A percentile compares a stretch with the other conserved stretches of the same genome.
Conservation (phyloP, 352 stramenopile species). For the Pythium myriotylum region DNA sequence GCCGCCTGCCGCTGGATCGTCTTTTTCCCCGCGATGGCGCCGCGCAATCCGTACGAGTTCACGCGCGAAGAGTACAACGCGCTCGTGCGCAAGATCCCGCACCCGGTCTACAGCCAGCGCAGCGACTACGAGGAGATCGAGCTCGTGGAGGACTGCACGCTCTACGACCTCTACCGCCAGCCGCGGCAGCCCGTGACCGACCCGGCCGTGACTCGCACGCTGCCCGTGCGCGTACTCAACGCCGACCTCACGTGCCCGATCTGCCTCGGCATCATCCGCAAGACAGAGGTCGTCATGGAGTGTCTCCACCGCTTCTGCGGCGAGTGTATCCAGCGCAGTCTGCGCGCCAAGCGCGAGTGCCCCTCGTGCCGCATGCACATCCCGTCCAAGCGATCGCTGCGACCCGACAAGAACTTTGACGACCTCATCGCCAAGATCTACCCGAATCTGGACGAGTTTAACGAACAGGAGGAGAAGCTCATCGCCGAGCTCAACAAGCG, state of each 20-base stretch:
- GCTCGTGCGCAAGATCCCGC: slow-evolving; percentile 45
- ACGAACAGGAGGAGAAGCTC: slow-evolving; percentile 77
- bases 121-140: slow-evolving; percentile 89
- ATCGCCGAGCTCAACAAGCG: slow-evolving; percentile 79
- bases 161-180: slow-evolving; percentile 90
- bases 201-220: slow-evolving; percentile 51
- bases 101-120: slow-evolving; percentile 53
- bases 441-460: slow-evolving; percentile 80
- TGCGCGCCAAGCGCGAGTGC: slow-evolving; percentile 88
- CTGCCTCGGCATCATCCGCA: slow-evolving; percentile 84
- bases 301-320: slow-evolving; percentile 92
- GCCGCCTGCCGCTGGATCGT: too few relatives aligned
- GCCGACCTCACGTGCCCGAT: slow-evolving; percentile 88
- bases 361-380: slow-evolving; percentile 91
- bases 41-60: slow-evolving; percentile 69
- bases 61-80: slow-evolving; percentile 70
- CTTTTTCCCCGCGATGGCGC: slow-evolving; percentile 6
- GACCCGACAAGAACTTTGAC: slow-evolving; percentile 86
- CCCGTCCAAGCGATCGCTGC: slow-evolving; percentile 82
- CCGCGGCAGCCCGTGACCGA: slow-evolving; percentile 66
- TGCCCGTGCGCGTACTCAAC: slow-evolving; percentile 73
- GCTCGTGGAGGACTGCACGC: slow-evolving; percentile 85
- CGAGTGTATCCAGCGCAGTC: slow-evolving; percentile 88
- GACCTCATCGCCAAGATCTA: slow-evolving; percentile 86
- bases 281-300: slow-evolving; percentile 90